Evolutionary conservation across 768 basidiomycete genomes (phyloP).

Genomic region (Lactifluus rugatus): DNA sequence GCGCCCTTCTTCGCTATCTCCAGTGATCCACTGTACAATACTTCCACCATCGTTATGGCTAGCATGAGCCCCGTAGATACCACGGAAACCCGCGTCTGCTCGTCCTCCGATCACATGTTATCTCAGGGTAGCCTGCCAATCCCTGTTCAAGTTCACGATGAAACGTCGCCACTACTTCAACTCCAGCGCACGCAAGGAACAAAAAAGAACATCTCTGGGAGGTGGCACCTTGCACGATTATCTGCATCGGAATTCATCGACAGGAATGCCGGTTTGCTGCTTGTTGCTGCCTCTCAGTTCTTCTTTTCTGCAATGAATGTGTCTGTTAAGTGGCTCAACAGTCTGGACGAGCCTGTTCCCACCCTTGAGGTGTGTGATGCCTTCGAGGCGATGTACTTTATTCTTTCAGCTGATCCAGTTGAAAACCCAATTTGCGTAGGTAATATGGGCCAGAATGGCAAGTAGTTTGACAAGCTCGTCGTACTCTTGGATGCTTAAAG

Average conservation of each 20-base stretch:
- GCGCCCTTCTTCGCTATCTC: too few relatives aligned
- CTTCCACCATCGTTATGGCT: too few relatives aligned
- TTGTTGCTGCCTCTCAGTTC: slow-evolving; percentile 50
- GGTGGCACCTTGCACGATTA: not conserved
- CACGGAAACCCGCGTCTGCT: slow-evolving; percentile 1
- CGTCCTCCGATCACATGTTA: not conserved
- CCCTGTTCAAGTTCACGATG: not conserved
- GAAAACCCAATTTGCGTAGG: slow-evolving; percentile 24
- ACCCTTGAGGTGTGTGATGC: slow-evolving; percentile 39
- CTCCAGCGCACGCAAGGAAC: not conserved
- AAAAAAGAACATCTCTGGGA: not conserved
- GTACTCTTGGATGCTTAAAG: slow-evolving; percentile 9
- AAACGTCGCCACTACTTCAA: not conserved
- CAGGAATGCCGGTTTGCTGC: slow-evolving; percentile 48
- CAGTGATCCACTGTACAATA: too few relatives aligned
- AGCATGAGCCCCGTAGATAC: slow-evolving; percentile 22
- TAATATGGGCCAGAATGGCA: slow-evolving; percentile 54
- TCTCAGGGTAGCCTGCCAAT: not conserved
- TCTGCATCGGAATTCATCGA: slow-evolving; percentile 8
- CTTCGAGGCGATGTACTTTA: not conserved
- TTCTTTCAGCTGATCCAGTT: not conserved
- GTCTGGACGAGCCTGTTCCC: slow-evolving; percentile 47
- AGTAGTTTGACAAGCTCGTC: slow-evolving; percentile 5
- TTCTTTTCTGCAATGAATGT: slow-evolving; percentile 55
- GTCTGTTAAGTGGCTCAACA: slow-evolving; percentile 52